These are phyloP conservation scores for Phycomyces blakesleeanus DNA, from an alignment of 192 early-diverging fungal genomes.

Conservation along the genomic window DNA sequence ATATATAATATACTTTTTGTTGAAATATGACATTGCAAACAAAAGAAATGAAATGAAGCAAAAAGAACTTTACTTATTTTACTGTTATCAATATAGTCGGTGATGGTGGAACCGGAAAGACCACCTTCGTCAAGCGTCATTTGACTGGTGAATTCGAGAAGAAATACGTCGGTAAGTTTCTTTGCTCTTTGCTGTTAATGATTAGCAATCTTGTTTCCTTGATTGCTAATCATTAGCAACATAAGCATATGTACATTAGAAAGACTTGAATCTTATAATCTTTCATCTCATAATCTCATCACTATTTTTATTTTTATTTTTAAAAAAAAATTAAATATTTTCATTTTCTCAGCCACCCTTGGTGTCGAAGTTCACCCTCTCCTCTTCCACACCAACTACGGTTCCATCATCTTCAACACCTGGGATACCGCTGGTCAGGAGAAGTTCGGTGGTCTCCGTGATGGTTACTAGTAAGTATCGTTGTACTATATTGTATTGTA, in stretches of 20 bases:
- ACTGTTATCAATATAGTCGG: conserved; percentile 74
- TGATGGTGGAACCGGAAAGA: conserved; percentile 99
- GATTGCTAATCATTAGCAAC: no score
- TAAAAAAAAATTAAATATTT: no score
- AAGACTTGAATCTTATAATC: no score
- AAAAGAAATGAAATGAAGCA: neutral
- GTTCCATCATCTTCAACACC: conserved; percentile 95
- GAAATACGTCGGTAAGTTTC: conserved; percentile 98
- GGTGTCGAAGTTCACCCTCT: conserved; percentile 99
- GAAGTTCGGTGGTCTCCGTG: conserved; percentile 99
- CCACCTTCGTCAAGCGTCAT: conserved; percentile 99
- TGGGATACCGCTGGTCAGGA: conserved; percentile 99
- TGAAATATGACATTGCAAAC: neutral
- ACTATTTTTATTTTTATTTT: no score
- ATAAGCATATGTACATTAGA: no score
- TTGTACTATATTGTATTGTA: no score
- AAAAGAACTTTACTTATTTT: conserved; percentile 4
- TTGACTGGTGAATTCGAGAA: conserved; percentile 99
- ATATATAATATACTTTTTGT: no score
- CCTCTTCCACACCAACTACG: conserved; percentile 97
- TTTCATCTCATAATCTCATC: no score
- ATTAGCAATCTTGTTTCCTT: no score
- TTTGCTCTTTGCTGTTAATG: no score
- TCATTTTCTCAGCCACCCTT: conserved; percentile 82
- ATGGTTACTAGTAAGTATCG: conserved; percentile 97